Percentiles rank a stretch among this genome's conserved stretches.
These are phyloP conservation scores for Picea abies DNA, from an alignment of 83 land plant species.

Conservation along the genomic window DNA sequence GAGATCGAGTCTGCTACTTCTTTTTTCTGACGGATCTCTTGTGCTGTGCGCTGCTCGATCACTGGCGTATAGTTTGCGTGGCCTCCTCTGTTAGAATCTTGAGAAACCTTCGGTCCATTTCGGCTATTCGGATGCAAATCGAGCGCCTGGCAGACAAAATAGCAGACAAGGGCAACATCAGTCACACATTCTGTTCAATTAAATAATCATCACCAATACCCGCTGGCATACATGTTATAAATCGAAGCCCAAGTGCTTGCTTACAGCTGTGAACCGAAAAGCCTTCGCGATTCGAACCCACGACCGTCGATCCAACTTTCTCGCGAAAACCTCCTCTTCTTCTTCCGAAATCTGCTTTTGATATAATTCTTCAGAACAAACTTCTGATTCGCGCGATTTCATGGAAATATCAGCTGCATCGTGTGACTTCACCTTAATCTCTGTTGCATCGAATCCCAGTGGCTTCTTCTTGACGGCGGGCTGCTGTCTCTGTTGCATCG, in stretches of 20 bases:
- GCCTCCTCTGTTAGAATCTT: not conserved
- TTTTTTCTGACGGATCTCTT: not conserved
- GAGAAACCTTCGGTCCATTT: not conserved
- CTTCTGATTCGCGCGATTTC: too few species aligned
- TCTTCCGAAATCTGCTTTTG: too few species aligned
- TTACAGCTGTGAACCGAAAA: not conserved
- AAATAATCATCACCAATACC: not conserved
- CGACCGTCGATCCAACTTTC: not conserved
- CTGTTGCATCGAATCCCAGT: too few species aligned
- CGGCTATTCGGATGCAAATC: not conserved
- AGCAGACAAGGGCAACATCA: too few species aligned
- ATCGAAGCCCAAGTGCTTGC: not conserved
- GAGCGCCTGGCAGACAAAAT: too few species aligned
- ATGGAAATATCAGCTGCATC: too few species aligned
- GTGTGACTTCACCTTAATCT: too few species aligned
- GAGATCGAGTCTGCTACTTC: not conserved
- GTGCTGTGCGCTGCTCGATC: not conserved
- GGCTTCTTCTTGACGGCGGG: too few species aligned
- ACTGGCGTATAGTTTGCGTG: not conserved
- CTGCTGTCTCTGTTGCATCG: too few species aligned
- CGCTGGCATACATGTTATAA: too few species aligned
- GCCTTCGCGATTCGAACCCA: conserved; percentile 6
- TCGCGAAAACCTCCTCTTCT: not conserved
- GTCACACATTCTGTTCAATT: too few species aligned
- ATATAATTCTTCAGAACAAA: too few species aligned